Percentiles rank a stretch among this genome's conserved stretches.
phyloP scores from a whole-genome alignment of 768 basidiomycete genomes.

The Boletus fagicola region DNA sequence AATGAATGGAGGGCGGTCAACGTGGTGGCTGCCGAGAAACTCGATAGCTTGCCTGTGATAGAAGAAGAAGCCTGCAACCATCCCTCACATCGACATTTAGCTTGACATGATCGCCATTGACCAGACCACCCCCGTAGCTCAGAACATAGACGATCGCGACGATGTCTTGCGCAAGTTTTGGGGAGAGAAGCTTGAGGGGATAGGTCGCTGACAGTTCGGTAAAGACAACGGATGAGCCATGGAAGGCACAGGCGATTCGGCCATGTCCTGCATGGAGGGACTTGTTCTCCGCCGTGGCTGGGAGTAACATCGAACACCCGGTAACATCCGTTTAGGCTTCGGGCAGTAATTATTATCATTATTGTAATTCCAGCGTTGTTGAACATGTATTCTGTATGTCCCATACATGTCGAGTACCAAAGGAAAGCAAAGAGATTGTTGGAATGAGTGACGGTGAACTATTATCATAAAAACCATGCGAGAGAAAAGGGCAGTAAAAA shows the following conservation, averaged over 20 bases:
- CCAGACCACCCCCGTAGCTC: conserved; percentile 89
- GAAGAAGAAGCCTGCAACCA: conserved; percentile 60
- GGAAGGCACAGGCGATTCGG: conserved; percentile 50
- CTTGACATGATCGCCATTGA: conserved; percentile 76
- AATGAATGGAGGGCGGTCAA: conserved; percentile 1
- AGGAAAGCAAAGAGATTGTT: conserved; percentile 9
- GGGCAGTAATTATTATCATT: conserved; percentile 19
- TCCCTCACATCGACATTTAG: conserved; percentile 59
- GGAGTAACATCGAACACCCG: not conserved
- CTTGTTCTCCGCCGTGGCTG: conserved; percentile 1
- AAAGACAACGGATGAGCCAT: conserved; percentile 60
- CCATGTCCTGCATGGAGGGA: conserved; percentile 46
- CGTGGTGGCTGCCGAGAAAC: not conserved
- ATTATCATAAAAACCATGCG: conserved; percentile 30
- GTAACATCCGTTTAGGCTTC: not conserved
- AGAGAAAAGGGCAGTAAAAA: conserved; percentile 26
- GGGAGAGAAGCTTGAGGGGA: conserved; percentile 85
- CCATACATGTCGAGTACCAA: conserved; percentile 38
- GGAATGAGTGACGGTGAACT: conserved; percentile 24
- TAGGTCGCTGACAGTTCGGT: conserved; percentile 77
- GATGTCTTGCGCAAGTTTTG: conserved; percentile 46
- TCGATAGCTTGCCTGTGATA: conserved; percentile 73
- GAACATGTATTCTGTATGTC: conserved; percentile 35
- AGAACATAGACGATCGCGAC: conserved; percentile 76
- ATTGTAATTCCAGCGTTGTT: conserved; percentile 23